Percentiles rank a stretch among this genome's conserved stretches.
Conservation (phyloP, 768 basidiomycete species). For the Rhodotorula graminis region DNA sequence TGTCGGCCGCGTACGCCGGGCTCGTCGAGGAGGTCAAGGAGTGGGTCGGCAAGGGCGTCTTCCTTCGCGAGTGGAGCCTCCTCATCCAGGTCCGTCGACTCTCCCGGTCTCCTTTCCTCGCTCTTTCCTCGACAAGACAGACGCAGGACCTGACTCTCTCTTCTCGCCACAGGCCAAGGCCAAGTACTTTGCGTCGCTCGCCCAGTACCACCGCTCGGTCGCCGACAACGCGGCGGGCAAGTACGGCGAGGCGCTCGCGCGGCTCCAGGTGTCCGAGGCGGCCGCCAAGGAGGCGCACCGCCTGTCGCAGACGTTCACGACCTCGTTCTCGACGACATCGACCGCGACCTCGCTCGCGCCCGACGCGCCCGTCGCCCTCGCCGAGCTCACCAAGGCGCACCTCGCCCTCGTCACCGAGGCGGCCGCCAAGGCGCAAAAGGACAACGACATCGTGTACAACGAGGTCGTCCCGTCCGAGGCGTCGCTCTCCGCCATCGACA, state of each 20-base stretch:
- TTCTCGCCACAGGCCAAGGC: slow-evolving; percentile 65
- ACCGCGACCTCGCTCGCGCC: slow-evolving; percentile 62
- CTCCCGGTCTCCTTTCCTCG: too few species aligned
- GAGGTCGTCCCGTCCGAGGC: slow-evolving; percentile 75
- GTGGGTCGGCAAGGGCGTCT: slow-evolving; percentile 91
- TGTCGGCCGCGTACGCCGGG: slow-evolving; percentile 70
- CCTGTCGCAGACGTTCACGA: slow-evolving; percentile 62
- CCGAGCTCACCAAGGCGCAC: slow-evolving; percentile 79
- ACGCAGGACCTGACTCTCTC: too few species aligned
- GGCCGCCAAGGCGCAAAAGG: slow-evolving; percentile 68
- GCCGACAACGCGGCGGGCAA: slow-evolving; percentile 70
- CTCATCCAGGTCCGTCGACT: slow-evolving; percentile 62
- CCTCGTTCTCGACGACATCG: slow-evolving; percentile 58
- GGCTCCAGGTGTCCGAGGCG: slow-evolving; percentile 69
- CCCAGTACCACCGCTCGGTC: slow-evolving; percentile 78
- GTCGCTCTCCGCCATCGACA: slow-evolving; percentile 74
- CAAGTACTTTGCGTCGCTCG: slow-evolving; percentile 77
- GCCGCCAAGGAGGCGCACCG: slow-evolving; percentile 78
- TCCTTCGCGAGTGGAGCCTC: slow-evolving; percentile 89
- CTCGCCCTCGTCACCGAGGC: slow-evolving; percentile 69
- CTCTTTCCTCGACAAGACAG: too few species aligned
- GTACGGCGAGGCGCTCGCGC: slow-evolving; percentile 78
- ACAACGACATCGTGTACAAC: slow-evolving; percentile 97
- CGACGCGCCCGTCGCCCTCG: slow-evolving; percentile 73
- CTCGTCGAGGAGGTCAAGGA: slow-evolving; percentile 92